These are phyloP conservation scores for Ramaria sp. DNA, from an alignment of 768 basidiomycete species.

Conservation along the genomic window DNA sequence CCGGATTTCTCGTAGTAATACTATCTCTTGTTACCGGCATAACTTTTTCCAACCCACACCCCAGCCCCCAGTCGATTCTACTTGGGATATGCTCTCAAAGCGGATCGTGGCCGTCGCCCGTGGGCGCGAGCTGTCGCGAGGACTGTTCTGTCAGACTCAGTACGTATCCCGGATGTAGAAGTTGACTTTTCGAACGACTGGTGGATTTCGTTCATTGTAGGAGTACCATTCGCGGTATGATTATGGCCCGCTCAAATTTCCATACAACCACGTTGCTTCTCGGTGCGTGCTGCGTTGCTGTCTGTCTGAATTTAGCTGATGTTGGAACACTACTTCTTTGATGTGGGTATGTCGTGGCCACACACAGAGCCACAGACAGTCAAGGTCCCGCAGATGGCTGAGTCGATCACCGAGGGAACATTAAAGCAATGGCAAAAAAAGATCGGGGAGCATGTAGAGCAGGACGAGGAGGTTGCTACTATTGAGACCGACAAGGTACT, in stretches of 20 bases:
- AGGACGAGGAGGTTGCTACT: slow-evolving; percentile 93
- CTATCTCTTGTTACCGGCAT: background rate
- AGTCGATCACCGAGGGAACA: slow-evolving; percentile 96
- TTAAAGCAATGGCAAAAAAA: slow-evolving; percentile 91
- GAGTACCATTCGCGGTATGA: background rate
- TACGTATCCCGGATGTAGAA: background rate
- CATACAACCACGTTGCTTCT: slow-evolving; percentile 2
- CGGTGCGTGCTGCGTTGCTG: background rate
- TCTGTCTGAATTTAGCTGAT: background rate
- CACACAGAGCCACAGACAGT: slow-evolving; percentile 60
- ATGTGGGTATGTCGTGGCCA: too few species aligned
- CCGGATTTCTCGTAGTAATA: background rate
- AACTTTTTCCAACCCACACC: background rate
- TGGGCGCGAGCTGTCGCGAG: slow-evolving; percentile 37
- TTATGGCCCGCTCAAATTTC: background rate
- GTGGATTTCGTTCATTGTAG: background rate
- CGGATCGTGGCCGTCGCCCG: slow-evolving; percentile 53
- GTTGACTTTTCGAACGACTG: background rate
- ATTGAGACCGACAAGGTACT: slow-evolving; percentile 98
- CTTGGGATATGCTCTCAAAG: slow-evolving; percentile 53
- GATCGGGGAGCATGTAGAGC: slow-evolving; percentile 81
- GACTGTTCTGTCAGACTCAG: background rate
- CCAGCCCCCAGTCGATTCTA: background rate
- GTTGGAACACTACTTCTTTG: background rate
- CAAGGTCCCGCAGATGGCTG: slow-evolving; percentile 96